A percentile compares a stretch with the other conserved stretches of the same genome.
Evolutionary conservation across 306 rosid genomes (phyloP).

Genomic region (Rosa multiflora): DNA sequence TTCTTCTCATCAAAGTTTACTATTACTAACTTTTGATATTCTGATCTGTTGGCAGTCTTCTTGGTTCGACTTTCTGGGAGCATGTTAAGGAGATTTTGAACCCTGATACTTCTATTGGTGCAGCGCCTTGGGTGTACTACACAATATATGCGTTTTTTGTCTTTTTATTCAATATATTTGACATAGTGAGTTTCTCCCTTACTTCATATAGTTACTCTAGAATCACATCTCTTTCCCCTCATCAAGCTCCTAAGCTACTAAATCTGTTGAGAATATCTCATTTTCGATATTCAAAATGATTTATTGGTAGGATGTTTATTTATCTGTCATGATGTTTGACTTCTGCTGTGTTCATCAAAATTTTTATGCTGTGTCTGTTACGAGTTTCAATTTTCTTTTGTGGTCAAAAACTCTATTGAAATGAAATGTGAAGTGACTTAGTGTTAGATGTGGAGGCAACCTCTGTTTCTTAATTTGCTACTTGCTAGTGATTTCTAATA

Average conservation of each 20-base stretch:
- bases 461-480: background rate
- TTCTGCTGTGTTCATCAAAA: background rate
- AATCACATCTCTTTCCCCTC: background rate
- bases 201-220: constrained; percentile 12
- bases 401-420: background rate
- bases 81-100: constrained; percentile 80
- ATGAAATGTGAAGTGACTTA: background rate
- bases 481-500: background rate
- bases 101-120: constrained; percentile 86
- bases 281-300: background rate
- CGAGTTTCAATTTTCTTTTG: background rate
- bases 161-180: constrained; percentile 93
- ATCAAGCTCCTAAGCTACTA: background rate
- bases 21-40: constrained; percentile 23
- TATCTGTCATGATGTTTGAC: constrained; percentile 5
- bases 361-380: background rate
- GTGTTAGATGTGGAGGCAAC: background rate
- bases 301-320: background rate
- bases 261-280: background rate
- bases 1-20: constrained; percentile 19
- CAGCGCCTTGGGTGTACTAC: constrained; percentile 96
- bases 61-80: constrained; percentile 83
- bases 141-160: constrained; percentile 84
- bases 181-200: constrained; percentile 71
- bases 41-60: constrained; percentile 63